Evolutionary conservation across 305 asterid genomes (phyloP), one percentile per base, ranked within the genome.

Genomic region (Striga hermonthica): DNA sequence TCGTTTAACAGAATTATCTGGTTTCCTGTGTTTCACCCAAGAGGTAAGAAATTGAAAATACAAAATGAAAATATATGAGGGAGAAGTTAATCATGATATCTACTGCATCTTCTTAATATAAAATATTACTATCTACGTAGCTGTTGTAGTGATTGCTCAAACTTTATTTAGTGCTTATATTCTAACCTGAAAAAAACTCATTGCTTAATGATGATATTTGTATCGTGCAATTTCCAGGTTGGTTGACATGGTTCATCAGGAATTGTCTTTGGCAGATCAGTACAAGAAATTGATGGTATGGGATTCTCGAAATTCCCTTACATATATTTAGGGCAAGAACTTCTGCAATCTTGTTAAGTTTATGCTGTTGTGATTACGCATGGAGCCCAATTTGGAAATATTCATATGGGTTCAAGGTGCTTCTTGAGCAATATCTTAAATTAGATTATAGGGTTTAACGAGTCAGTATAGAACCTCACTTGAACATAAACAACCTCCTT

Each of bases 201-300:
- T 66, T 64, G 66, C 47, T 44, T 47, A 66, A 57, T 48, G 72
- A 65, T 78, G 61, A 71, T 65, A 54, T 45, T 6, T 38, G 28
- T 69, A 55, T 69, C 44, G 53, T 74, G 65, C 60, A n/a, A 57
- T 64, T 38, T 59, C 69, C 83, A 93, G 99, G 93, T 74, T 94
- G 76, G 77, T 93, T 76, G 95, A 90, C 83, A 77, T 84, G 86
- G 86, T 87, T 64, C 97, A 90, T 86, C 84, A 74, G 85, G 99
- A 94, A 80, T 76, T 94, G 70, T 88, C 95, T 47, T 80, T 90
- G 86, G 96, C 96, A 38, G 99, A 94, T 70, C 99, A 94, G 73
- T 90, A 82, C 66, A 74, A 80, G 65, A 82, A 90, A 73, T 75
- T 90, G 77, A 86, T 88, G 96, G 99, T 94, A 82, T 58, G 78